Conservation (phyloP, 371 early-diverging fungal species). For the Lichtheimia ramosa region DNA sequence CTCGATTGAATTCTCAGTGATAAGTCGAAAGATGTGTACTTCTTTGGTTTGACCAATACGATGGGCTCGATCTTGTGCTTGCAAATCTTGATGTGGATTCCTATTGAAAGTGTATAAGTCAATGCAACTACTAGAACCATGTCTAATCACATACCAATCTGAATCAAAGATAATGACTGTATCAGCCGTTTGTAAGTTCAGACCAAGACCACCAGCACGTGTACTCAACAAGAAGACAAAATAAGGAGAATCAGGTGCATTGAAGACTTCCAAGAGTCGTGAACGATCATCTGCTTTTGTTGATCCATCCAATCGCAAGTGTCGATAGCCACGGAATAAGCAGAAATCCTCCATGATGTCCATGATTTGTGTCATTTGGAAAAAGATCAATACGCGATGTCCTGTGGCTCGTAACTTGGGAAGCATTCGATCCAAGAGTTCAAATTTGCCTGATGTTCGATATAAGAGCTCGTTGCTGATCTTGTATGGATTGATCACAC, state of each 20-base stretch:
- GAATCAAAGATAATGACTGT: conserved; percentile 99
- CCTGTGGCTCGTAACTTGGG: conserved; percentile 86
- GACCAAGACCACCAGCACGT: conserved; percentile 98
- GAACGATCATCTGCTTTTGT: conserved; percentile 92
- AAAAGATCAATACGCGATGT: conserved; percentile 96
- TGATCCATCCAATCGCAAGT: conserved; percentile 96
- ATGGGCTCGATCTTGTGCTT: conserved; percentile 99
- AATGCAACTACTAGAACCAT: no score
- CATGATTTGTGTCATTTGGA: conserved; percentile 99
- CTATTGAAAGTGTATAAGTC: no score
- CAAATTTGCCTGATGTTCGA: conserved; percentile 96
- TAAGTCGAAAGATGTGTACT: conserved; percentile 98
- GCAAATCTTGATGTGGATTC: conserved; percentile 99
- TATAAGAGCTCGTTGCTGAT: conserved; percentile 61
- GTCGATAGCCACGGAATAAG: conserved; percentile 72
- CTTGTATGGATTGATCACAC: conserved; percentile 67
- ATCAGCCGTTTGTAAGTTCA: conserved; percentile 99
- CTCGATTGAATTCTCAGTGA: conserved; percentile 95
- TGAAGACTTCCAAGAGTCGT: conserved; percentile 81
- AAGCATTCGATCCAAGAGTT: conserved; percentile 95
- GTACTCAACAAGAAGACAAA: conserved; percentile 98
- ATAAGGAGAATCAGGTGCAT: conserved; percentile 79
- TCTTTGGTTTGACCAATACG: conserved; percentile 99
- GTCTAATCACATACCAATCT: conserved; percentile 92
- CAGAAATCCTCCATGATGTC: conserved; percentile 97